Evolutionary conservation across 805 yeast genomes (phyloP), one percentile per base, ranked within the genome.

Genomic region (Saccharomycopsis babjevae): DNA sequence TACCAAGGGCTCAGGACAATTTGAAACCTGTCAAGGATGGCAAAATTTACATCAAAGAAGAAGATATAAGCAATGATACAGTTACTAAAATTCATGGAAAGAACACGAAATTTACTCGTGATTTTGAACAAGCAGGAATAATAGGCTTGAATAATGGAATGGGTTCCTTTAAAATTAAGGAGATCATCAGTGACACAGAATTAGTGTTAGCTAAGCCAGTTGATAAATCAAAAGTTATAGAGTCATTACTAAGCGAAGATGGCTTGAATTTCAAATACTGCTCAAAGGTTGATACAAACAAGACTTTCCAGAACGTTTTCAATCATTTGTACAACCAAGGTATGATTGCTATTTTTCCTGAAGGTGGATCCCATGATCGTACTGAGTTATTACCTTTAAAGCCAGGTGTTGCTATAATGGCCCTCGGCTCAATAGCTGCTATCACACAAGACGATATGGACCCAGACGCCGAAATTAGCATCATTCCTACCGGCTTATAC

Each of bases 321-420:
- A 83, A 85, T 57, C 97, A 90, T 71, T 78, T 94, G 64, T 80
- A 89, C 20, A 79, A 83, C 62, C 91, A 94, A 50, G 83, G 88
- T 61, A 89, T 96, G 64, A 74, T 94, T 40, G 98, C 98, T 11
- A 89, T 94, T 54, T 94, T 91, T 75, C 97, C 99, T 8, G 99
- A 94, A 76, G 99, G 99, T 62, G 99, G 99, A 0, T 90, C 97
- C 13, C 99, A 93, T 69, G 99, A 93, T 72, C 79, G 99, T 66
- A 85, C 98, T 0, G 96, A 90, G 65, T 74, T 93, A 66, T 78
- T 93, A 57, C 99, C 99, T 0, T 76, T 93, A 66, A 93, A 94
- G 70, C 97, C 98, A 0, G 99, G 99, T 64, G 97, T 94, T 8
- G 97, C 97, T 1, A 88, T 93, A 61, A 94, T 93, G 98, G 99